Percentiles rank a stretch among this genome's conserved stretches.
These are phyloP conservation scores for Fraxinus albicans DNA, from an alignment of 305 asterid genomes.

Conservation along the genomic window DNA sequence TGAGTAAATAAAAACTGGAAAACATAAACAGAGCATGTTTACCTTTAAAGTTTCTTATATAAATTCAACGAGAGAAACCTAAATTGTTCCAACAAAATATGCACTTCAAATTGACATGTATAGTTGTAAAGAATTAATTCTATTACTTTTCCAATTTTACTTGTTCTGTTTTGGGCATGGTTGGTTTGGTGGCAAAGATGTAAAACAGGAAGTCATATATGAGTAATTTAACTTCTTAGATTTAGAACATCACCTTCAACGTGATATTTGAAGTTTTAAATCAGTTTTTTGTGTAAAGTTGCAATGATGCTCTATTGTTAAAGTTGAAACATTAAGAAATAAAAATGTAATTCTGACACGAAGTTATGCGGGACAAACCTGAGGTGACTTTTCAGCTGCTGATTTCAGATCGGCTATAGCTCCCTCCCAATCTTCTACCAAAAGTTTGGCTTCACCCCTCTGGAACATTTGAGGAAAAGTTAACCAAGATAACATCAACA, in stretches of 20 bases:
- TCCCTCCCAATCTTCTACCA: conserved; percentile 93
- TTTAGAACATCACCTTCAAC: background rate
- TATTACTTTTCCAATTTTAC: background rate
- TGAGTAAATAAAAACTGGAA: background rate
- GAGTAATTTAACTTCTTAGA: background rate
- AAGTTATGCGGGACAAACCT: conserved; percentile 43
- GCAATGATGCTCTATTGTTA: background rate
- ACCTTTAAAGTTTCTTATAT: background rate
- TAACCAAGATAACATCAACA: conserved; percentile 11
- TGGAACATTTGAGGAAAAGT: conserved; percentile 29
- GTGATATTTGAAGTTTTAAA: background rate
- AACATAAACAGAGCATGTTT: background rate
- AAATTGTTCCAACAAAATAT: background rate
- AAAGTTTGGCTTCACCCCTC: conserved; percentile 95
- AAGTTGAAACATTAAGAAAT: background rate
- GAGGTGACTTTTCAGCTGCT: conserved; percentile 89
- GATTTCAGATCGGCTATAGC: conserved; percentile 84
- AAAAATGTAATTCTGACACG: background rate
- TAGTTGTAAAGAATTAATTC: background rate
- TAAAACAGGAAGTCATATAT: background rate
- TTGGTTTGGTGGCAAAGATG: background rate
- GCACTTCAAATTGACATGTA: background rate
- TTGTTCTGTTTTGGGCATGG: background rate
- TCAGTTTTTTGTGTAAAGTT: background rate
- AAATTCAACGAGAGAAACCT: background rate